phyloP scores from a whole-genome alignment of 208 protist genomes.

The Spongospora subterranea region DNA sequence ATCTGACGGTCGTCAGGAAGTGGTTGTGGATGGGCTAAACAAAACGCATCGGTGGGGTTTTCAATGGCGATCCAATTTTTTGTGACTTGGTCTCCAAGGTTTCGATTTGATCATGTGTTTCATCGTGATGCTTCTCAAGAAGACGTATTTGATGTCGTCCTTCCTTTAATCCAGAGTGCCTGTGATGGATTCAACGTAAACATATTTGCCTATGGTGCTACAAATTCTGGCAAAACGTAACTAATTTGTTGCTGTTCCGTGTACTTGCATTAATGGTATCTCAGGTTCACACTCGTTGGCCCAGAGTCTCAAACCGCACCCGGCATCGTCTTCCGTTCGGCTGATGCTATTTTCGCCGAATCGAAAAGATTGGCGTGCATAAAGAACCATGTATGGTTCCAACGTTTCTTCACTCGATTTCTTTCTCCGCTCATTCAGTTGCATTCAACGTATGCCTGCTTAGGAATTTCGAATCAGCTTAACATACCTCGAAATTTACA shows the following conservation, averaged over 20 bases:
- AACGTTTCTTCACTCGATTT: background rate
- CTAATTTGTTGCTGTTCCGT: too few species aligned
- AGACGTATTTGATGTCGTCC: background rate
- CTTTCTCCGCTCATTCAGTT: too few species aligned
- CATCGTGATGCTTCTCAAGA: background rate
- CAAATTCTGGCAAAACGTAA: conserved; percentile 2
- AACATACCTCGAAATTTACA: background rate
- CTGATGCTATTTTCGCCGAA: background rate
- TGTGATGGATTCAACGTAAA: background rate
- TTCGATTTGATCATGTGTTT: background rate
- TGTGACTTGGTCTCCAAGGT: background rate
- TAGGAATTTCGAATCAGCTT: background rate
- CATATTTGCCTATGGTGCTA: conserved; percentile 2
- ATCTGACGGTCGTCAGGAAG: too few species aligned
- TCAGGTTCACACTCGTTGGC: background rate
- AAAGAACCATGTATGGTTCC: background rate
- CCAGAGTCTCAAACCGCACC: background rate
- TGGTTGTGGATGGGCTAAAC: background rate
- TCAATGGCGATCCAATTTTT: background rate
- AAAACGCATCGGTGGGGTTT: background rate
- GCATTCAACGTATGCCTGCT: too few species aligned
- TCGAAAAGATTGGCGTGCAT: background rate
- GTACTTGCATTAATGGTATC: too few species aligned
- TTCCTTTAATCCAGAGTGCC: background rate
- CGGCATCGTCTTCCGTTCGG: background rate